These are phyloP conservation scores for Phialocephala subalpina DNA, from an alignment of 2,329 filamentous ascomycete genomes.

Conservation along the genomic window DNA sequence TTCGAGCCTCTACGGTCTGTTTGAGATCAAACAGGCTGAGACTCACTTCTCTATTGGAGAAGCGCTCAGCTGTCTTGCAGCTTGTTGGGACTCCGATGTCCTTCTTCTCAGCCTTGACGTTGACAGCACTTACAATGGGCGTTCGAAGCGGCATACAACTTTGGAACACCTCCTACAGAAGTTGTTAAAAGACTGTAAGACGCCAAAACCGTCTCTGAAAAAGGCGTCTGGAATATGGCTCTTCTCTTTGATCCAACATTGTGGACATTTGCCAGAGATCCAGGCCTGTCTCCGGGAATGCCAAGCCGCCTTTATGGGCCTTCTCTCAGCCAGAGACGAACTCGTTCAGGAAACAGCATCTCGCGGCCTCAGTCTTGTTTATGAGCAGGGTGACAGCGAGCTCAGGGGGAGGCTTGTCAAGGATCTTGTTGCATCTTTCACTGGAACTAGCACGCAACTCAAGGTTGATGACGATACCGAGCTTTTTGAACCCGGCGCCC, in stretches of 20 bases:
- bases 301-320: slow-evolving; percentile 86
- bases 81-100: slow-evolving; percentile 84
- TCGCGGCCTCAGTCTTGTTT: slow-evolving; percentile 88
- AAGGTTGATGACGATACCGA: slow-evolving; percentile 92
- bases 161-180: slow-evolving; percentile 63
- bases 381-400: slow-evolving; percentile 85
- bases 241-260: slow-evolving; percentile 89
- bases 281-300: slow-evolving; percentile 78
- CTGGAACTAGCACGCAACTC: slow-evolving; percentile 75
- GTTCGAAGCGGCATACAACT: slow-evolving; percentile 49
- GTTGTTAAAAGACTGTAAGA: slow-evolving; percentile 78
- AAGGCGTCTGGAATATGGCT: slow-evolving; percentile 97
- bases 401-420: slow-evolving; percentile 85
- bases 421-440: slow-evolving; percentile 90
- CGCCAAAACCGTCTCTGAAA: slow-evolving; percentile 86
- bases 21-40: slow-evolving; percentile 86
- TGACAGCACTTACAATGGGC: slow-evolving; percentile 57
- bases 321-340: slow-evolving; percentile 89
- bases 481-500: slow-evolving; percentile 87
- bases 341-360: slow-evolving; percentile 96
- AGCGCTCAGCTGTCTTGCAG: slow-evolving; percentile 79
- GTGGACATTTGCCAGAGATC: slow-evolving; percentile 78
- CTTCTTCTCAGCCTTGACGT: slow-evolving; percentile 81
- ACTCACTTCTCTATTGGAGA: slow-evolving; percentile 92
- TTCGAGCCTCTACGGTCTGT: slow-evolving; percentile 75